Percentiles rank a stretch among this genome's conserved stretches.
Conservation (phyloP, 768 basidiomycete genomes). For the Cystobasidium onofrii region DNA sequence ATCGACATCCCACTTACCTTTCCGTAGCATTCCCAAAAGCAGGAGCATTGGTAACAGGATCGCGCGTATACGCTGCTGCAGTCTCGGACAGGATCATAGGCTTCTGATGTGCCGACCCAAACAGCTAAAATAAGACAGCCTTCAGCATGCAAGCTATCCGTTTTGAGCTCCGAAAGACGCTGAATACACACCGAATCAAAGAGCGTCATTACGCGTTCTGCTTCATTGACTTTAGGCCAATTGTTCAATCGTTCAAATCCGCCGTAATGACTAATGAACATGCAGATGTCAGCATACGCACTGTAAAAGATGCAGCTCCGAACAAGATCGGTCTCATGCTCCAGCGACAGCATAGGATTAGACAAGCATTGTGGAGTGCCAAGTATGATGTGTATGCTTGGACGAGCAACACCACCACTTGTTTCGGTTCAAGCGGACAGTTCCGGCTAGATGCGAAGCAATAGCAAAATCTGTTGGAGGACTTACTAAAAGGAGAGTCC, state of each 20-base stretch:
- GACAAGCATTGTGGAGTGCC: too few species aligned
- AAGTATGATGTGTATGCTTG: too few species aligned
- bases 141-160: neutral
- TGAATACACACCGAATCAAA: slow-evolving; percentile 18
- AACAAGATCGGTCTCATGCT: too few species aligned
- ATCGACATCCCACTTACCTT: neutral
- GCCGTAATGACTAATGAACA: slow-evolving; percentile 26
- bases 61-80: slow-evolving; percentile 31
- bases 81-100: slow-evolving; percentile 25
- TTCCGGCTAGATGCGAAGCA: too few species aligned
- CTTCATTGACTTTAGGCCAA: slow-evolving; percentile 10
- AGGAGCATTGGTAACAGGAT: neutral
- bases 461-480: neutral
- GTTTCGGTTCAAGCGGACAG: too few species aligned
- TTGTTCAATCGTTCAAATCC: slow-evolving; percentile 26
- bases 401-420: too few species aligned
- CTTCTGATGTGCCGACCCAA: slow-evolving; percentile 14
- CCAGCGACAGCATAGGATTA: too few species aligned
- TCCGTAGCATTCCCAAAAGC: slow-evolving; percentile 31
- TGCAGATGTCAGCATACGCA: neutral
- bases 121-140: neutral
- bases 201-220: slow-evolving; percentile 5
- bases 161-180: neutral
- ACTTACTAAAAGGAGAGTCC: slow-evolving; percentile 32
- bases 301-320: too few species aligned